Conservation (phyloP, 2,329 filamentous ascomycete genomes). For the Mycosphaerella arachidis region DNA sequence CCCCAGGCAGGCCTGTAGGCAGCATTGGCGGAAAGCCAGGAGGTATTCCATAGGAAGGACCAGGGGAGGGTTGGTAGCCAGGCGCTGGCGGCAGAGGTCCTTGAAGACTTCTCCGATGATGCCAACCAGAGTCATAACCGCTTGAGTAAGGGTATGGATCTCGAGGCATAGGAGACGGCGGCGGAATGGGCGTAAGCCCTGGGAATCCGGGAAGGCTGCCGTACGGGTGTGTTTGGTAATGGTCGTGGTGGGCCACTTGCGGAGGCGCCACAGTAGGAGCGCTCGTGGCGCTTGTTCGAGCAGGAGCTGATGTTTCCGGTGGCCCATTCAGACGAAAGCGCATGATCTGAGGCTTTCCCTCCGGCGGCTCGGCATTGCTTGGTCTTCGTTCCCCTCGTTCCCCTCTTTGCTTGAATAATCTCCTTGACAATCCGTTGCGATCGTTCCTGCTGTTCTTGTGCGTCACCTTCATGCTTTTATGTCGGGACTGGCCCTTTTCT, state of each 20-base stretch:
- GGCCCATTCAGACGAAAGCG: constrained; percentile 10
- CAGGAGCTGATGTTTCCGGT: neutral
- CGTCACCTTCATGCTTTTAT: neutral
- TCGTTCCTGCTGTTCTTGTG: constrained; percentile 16
- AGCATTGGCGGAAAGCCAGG: constrained; percentile 5
- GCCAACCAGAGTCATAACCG: constrained; percentile 6
- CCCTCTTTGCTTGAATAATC: constrained; percentile 10
- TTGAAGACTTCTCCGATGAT: constrained; percentile 17
- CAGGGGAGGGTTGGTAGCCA: constrained; percentile 1
- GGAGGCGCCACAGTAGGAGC: neutral
- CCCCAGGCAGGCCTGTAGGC: constrained; percentile 5
- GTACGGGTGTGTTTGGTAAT: neutral
- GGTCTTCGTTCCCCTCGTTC: constrained; percentile 4
- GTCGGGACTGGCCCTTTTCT: neutral
- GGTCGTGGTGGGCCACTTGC: neutral
- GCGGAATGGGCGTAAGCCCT: neutral
- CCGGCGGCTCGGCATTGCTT: neutral
- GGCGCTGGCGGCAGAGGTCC: constrained; percentile 4
- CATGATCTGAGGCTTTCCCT: constrained; percentile 6
- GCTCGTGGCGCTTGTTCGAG: neutral
- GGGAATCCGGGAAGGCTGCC: neutral
- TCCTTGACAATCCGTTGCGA: constrained; percentile 17
- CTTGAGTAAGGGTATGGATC: constrained; percentile 9
- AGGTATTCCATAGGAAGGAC: constrained; percentile 11
- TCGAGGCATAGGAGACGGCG: constrained; percentile 6